Evolutionary conservation across 768 basidiomycete species (phyloP), one percentile per base, ranked within the genome.

Genomic region (Russula compacta): DNA sequence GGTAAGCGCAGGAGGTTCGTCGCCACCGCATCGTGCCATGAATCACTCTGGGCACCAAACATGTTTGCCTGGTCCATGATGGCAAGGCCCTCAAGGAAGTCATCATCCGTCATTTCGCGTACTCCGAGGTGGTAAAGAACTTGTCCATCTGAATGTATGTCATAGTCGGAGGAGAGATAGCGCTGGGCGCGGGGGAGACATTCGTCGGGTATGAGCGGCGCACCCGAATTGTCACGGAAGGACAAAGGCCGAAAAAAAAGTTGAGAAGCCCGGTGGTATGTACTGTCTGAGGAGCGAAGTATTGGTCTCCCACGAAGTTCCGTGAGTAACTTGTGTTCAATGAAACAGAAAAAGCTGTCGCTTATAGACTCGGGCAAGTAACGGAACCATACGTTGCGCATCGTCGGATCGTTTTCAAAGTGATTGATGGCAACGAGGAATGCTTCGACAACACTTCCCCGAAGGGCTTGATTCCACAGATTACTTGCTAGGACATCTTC

Each of bases 381-480:
- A 44, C 66, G 64, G 46, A 69, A 62, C 71, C 71, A 72, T 12
- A 57, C 56, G 42, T 65, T 59, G 42, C 55, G 56, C 11, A 72
- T 64, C 1, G 24, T 43, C 6, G 68, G 64, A 14, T 60, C 58
- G 4, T 43, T 29, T 29, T 50, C 17, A 43, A 72, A 69, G 12
- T 53, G 53, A 1, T 56, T 24, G n/a, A 72, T 48, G 39, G 71
- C 71, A 2, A 59, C 32, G 4, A 68, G 39, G 52, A 72, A 70
- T 4, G 66, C 58, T 3, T 63, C 59, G 6, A 65, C 38, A 32
- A 72, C 59, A 32, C 62, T 61, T 14, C 60, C 49, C 17, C 65
- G 69, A 46, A 72, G 58, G 17, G 48, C 40, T 1, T 40, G 29
- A 44, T 72, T 72, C 71, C 71, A 72, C 15, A 21, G n/a, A 11